Conservation (phyloP, 1,139 yeast species). For the Maudiozyma humilis region DNA sequence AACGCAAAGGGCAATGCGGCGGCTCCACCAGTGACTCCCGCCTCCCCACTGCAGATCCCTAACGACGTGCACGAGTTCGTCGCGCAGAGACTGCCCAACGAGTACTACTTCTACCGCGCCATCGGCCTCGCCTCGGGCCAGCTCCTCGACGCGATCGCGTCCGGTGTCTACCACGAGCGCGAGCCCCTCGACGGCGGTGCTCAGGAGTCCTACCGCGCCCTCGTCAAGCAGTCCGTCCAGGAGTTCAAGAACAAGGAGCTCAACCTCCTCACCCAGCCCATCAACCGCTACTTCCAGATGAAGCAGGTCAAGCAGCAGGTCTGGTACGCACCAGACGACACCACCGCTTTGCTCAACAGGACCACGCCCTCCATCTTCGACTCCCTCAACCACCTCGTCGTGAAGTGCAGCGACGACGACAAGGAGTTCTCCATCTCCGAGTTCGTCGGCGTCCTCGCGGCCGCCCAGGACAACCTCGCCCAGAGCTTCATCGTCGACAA, state of each 20-base stretch:
- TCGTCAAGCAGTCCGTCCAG: conserved; percentile 44
- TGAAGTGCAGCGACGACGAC: conserved; percentile 24
- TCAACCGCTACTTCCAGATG: conserved; percentile 80
- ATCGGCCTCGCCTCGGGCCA: conserved; percentile 65
- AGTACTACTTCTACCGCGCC: conserved; percentile 72
- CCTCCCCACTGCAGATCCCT: conserved; percentile 43
- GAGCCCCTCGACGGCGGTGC: conserved; percentile 65
- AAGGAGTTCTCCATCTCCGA: conserved; percentile 24
- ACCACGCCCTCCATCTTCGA: conserved; percentile 41
- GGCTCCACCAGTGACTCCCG: too few species aligned
- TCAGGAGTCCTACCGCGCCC: conserved; percentile 48
- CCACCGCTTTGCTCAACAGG: conserved; percentile 45
- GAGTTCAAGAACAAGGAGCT: conserved; percentile 50
- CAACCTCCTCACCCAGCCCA: conserved; percentile 60
- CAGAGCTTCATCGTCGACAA: conserved; percentile 36
- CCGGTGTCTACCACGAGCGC: conserved; percentile 55
- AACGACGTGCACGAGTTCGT: conserved; percentile 74
- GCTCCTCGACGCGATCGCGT: conserved; percentile 58
- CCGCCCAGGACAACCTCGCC: conserved; percentile 34
- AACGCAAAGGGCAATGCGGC: not conserved
- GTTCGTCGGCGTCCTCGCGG: conserved; percentile 26
- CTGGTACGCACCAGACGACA: conserved; percentile 49
- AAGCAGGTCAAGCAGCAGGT: conserved; percentile 52
- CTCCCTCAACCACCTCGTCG: conserved; percentile 34
- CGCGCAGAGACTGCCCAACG: conserved; percentile 83